Evolutionary conservation across 768 basidiomycete genomes (phyloP).

Genomic region (Pulveroboletus sp.): DNA sequence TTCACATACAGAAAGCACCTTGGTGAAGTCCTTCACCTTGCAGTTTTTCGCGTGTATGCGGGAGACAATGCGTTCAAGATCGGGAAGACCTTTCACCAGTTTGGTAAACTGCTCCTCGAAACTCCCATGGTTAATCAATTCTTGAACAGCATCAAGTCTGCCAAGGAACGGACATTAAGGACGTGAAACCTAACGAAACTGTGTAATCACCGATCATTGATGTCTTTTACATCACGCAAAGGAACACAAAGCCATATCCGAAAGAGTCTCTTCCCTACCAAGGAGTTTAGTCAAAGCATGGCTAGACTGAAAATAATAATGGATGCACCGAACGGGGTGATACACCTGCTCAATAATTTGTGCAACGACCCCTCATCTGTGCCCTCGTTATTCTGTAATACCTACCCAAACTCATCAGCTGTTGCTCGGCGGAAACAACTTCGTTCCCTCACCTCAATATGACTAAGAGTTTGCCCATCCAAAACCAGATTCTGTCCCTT

Average conservation of each 20-base stretch:
- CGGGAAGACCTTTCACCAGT: conserved; percentile 80
- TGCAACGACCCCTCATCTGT: conserved; percentile 88
- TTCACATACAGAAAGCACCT: conserved; percentile 65
- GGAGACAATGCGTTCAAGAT: conserved; percentile 91
- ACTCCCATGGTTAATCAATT: conserved; percentile 75
- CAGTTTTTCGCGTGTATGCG: conserved; percentile 93
- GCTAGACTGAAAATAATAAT: conserved; percentile 6
- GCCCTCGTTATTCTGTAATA: conserved; percentile 91
- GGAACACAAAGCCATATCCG: conserved; percentile 97
- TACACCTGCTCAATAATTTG: conserved; percentile 76
- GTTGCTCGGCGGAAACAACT: neutral
- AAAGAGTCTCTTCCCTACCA: conserved; percentile 89
- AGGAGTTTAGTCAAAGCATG: conserved; percentile 5
- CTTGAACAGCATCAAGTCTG: conserved; percentile 93
- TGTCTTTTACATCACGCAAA: conserved; percentile 73
- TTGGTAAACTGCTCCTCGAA: conserved; percentile 76
- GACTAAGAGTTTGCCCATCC: conserved; percentile 93
- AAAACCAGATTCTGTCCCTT: conserved; percentile 81
- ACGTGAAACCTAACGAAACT: conserved; percentile 9
- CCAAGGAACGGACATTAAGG: conserved; percentile 15
- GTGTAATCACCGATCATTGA: conserved; percentile 74
- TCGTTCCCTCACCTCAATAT: conserved; percentile 70
- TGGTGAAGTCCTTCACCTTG: conserved; percentile 83
- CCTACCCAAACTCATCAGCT: conserved; percentile 37
- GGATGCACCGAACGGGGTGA: conserved; percentile 81